These are phyloP conservation scores for Esteya vermicola DNA, from an alignment of 2,329 filamentous ascomycete genomes.

Conservation along the genomic window DNA sequence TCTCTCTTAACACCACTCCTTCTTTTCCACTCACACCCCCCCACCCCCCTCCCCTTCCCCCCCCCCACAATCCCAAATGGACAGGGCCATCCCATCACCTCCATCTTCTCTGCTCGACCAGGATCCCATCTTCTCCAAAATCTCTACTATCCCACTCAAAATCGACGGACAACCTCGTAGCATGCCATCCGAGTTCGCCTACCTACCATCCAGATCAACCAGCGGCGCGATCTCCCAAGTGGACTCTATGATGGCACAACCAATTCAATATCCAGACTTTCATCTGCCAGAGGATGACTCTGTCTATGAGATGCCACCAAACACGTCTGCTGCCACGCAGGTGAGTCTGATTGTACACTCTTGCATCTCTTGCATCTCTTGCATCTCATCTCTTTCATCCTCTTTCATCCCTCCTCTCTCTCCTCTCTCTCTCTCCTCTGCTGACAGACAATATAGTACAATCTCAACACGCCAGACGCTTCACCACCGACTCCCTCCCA, in stretches of 20 bases:
- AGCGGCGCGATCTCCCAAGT: slow-evolving; percentile 13
- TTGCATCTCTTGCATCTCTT: background rate
- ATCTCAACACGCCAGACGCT: slow-evolving; percentile 14
- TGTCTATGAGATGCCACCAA: slow-evolving; percentile 1
- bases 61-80: slow-evolving; percentile 16
- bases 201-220: slow-evolving; percentile 23
- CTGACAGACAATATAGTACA: too few species aligned
- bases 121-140: slow-evolving; percentile 19
- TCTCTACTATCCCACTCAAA: slow-evolving; percentile 28
- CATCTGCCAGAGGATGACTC: slow-evolving; percentile 1
- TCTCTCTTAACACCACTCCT: background rate
- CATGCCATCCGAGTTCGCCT: slow-evolving; percentile 19
- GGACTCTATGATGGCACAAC: slow-evolving; percentile 17
- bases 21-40: background rate
- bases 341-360: slow-evolving; percentile 1
- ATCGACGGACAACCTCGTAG: slow-evolving; percentile 23
- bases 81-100: slow-evolving; percentile 27
- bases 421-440: too few species aligned
- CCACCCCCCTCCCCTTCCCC: background rate
- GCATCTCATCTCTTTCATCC: background rate
- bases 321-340: slow-evolving; percentile 1
- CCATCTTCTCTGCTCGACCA: slow-evolving; percentile 22
- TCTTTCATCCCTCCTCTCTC: too few species aligned
- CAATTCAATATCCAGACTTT: slow-evolving; percentile 9
- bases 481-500: slow-evolving; percentile 24